Evolutionary conservation across 257 asterid species (phyloP).

Genomic region (Jacaranda mimosifolia): DNA sequence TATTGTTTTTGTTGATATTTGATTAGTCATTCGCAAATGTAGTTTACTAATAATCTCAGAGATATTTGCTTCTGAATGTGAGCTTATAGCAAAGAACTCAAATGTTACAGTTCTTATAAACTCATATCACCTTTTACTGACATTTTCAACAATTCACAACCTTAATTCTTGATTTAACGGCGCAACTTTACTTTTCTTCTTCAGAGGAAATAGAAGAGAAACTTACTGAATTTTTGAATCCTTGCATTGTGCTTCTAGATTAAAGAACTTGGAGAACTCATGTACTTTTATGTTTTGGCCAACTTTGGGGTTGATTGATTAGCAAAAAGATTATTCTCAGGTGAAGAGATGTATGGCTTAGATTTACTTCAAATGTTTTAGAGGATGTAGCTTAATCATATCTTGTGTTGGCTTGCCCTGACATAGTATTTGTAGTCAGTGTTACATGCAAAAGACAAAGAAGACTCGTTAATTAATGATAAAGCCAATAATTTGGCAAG

Average conservation of each 20-base stretch:
- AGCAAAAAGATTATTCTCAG: constrained; percentile 1
- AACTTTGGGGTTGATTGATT: too few species aligned
- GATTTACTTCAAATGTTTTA: background rate
- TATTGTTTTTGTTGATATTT: background rate
- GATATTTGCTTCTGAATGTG: background rate
- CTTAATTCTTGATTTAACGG: background rate
- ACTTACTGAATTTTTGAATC: constrained; percentile 10
- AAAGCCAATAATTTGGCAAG: background rate
- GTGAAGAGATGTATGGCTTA: background rate
- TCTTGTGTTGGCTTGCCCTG: background rate
- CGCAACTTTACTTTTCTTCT: background rate
- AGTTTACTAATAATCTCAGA: background rate
- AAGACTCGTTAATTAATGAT: background rate
- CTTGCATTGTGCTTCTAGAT: background rate
- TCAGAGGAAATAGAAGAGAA: background rate
- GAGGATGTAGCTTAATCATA: constrained; percentile 3
- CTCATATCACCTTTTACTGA: constrained; percentile 6
- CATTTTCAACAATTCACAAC: background rate
- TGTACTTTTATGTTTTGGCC: constrained; percentile 3
- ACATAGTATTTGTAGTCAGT: background rate
- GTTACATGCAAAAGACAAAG: background rate
- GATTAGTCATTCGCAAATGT: background rate
- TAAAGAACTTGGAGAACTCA: constrained; percentile 16
- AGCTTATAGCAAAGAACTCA: constrained; percentile 10
- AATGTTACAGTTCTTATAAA: background rate